Evolutionary conservation across 495 filamentous ascomycete genomes (phyloP), one percentile per base, ranked within the genome.

Genomic region (Penicillium coffeae): DNA sequence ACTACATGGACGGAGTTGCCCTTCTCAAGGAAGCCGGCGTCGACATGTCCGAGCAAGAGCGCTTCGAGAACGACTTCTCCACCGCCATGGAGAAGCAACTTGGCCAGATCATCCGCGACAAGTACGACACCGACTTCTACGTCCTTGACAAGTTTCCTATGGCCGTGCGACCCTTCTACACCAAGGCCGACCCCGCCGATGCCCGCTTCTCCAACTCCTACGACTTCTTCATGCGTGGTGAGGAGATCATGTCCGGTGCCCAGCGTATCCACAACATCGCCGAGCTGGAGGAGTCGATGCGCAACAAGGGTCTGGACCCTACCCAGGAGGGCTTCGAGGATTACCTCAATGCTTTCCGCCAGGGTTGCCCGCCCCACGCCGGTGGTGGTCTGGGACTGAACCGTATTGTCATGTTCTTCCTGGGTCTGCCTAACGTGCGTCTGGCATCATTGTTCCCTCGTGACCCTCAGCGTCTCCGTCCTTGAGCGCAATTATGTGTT

Each of bases 141-240:
- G 83, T 90, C 5, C 76, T 96, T 49, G 89, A 95, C 75, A 87
- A 94, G 72, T 96, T 89, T 78, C 90, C 90, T 46, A 86, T 90
- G 65, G 64, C 74, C 35, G 84, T 91, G 20, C 82, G 90, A 18
- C 90, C 90, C 30, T 95, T 95, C 75, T 96, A 95, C 69, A 89
- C 90, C 62, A 88, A 90, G 77, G 81, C 85, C 47, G 84, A 87
- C 63, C 79, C 84, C 8, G 53, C 76, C 41, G 79, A 85, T 66
- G 73, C 83, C 48, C 73, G 75, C 21, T 78, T 89, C 58, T 87
- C 82, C 42, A 92, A 94, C 69, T 86, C 84, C 4, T 96, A 89
- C 73, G 90, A 95, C 71, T 89, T 96, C 76, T 91, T 94, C 77
- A 87, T 95, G 86, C 84, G 90, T 54, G 88, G 88, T 15, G 88